phyloP scores from a whole-genome alignment of 176 grass and related monocot species.

The Rhynchospora breviuscula region DNA sequence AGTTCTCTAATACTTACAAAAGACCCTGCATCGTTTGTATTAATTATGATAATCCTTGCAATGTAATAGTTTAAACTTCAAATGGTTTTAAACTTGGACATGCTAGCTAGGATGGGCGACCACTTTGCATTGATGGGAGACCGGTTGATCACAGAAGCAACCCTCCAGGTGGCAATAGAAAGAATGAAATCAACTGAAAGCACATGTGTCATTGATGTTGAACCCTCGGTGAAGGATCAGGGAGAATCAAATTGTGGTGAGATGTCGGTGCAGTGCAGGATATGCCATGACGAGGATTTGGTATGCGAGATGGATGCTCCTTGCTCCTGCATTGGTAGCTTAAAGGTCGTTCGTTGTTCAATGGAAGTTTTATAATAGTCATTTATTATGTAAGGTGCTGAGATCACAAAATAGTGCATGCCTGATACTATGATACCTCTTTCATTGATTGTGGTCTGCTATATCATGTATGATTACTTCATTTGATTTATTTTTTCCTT shows the following conservation, averaged over 20 bases:
- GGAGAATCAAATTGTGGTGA: not conserved
- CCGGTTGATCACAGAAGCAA: conserved; percentile 49
- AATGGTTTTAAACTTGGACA: not conserved
- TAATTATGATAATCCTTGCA: not conserved
- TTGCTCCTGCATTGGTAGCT: conserved; percentile 78
- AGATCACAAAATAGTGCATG: not conserved
- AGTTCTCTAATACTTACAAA: not conserved
- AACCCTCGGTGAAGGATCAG: not conserved
- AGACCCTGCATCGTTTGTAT: not conserved
- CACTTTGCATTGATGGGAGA: conserved; percentile 59
- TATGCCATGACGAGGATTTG: conserved; percentile 74
- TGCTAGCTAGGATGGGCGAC: conserved; percentile 41
- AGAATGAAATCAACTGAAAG: conserved; percentile 18
- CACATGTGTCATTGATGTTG: not conserved
- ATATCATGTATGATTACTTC: not conserved
- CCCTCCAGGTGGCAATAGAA: conserved; percentile 41
- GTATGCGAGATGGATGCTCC: conserved; percentile 56
- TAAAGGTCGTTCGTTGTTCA: conserved; percentile 42
- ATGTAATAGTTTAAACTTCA: not conserved
- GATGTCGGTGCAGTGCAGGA: conserved; percentile 57
- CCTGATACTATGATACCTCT: not conserved
- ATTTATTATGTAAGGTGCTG: not conserved
- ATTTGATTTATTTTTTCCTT: not conserved
- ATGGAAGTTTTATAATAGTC: not conserved
- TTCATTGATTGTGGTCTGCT: not conserved